phyloP scores from a whole-genome alignment of 192 early-diverging fungal genomes.

The Cladochytrium replicatum region DNA sequence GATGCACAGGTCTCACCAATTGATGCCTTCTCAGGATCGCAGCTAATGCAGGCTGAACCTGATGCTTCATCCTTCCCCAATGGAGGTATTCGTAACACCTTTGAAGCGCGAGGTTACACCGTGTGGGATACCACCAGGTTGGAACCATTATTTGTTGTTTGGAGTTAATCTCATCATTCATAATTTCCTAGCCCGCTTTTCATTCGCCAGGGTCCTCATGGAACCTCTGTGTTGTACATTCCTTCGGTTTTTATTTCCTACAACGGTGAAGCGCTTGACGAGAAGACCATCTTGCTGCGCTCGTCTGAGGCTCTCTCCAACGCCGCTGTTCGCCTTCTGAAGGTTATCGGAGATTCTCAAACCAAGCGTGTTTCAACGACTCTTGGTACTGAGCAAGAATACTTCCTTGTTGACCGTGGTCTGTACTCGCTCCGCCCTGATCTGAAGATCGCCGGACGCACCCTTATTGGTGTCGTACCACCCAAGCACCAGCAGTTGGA shows the following conservation, averaged over 20 bases:
- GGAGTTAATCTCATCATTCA: conserved; percentile 2
- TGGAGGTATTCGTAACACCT: conserved; percentile 94
- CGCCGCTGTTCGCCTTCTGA: conserved; percentile 68
- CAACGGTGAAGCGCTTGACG: conserved; percentile 97
- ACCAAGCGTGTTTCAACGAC: conserved; percentile 83
- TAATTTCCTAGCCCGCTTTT: conserved; percentile 76
- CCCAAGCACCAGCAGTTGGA: conserved; percentile 99
- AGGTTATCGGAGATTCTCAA: conserved; percentile 65
- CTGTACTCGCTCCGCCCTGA: conserved; percentile 91
- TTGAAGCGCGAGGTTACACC: conserved; percentile 99
- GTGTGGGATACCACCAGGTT: conserved; percentile 91
- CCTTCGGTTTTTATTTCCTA: conserved; percentile 98
- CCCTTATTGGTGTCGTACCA: conserved; percentile 84
- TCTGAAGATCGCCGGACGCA: conserved; percentile 92
- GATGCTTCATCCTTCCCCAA: conserved; percentile 99
- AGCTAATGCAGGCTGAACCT: conserved; percentile 97
- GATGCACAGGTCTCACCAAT: conserved; percentile 53
- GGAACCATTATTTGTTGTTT: conserved; percentile 1
- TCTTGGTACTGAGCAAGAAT: conserved; percentile 97
- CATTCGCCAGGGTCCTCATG: conserved; percentile 82
- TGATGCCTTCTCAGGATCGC: conserved; percentile 93
- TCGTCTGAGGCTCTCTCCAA: conserved; percentile 81
- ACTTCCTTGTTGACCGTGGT: conserved; percentile 93
- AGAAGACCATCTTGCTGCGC: conserved; percentile 94
- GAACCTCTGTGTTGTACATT: conserved; percentile 88